Conservation (phyloP, 2,329 filamentous ascomycete species). For the Paramyrothecium roridum region DNA sequence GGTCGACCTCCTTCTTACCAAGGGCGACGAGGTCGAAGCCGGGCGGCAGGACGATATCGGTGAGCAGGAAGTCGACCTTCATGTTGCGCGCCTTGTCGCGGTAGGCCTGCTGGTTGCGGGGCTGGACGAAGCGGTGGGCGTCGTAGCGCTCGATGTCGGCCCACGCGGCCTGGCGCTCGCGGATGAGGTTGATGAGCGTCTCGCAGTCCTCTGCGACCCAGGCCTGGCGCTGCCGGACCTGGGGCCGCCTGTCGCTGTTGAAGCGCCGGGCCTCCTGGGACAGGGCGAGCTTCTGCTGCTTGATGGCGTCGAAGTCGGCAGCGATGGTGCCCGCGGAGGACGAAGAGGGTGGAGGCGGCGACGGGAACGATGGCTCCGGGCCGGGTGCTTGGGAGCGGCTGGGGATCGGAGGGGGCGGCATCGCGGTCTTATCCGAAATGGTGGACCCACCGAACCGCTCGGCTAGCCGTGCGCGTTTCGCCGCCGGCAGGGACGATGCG, state of each 20-base stretch:
- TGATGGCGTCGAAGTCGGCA: slow-evolving; percentile 19
- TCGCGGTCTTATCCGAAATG: not conserved
- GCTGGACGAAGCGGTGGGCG: slow-evolving; percentile 32
- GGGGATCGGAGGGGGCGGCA: slow-evolving; percentile 4
- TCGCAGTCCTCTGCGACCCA: slow-evolving; percentile 42
- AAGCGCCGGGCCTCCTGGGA: slow-evolving; percentile 13
- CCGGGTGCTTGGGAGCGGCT: slow-evolving; percentile 3
- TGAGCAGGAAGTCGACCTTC: slow-evolving; percentile 49
- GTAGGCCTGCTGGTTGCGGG: slow-evolving; percentile 51
- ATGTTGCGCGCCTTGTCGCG: slow-evolving; percentile 57
- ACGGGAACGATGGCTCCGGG: slow-evolving; percentile 2
- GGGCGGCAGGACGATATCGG: slow-evolving; percentile 39
- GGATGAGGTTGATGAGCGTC: slow-evolving; percentile 39
- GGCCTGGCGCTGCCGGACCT: slow-evolving; percentile 20
- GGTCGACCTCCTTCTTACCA: slow-evolving; percentile 44
- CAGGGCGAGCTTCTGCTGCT: slow-evolving; percentile 19
- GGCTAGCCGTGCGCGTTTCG: slow-evolving; percentile 7
- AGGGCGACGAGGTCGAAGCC: slow-evolving; percentile 49
- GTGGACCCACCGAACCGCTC: not conserved
- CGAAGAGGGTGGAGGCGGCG: not conserved
- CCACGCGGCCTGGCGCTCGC: slow-evolving; percentile 22
- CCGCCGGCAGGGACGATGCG: slow-evolving; percentile 2
- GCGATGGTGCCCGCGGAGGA: too few species aligned
- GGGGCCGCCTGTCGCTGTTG: slow-evolving; percentile 10
- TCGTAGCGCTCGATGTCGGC: slow-evolving; percentile 26